A percentile compares a stretch with the other conserved stretches of the same genome.
Conservation (phyloP, 208 protist genomes). For the Leishmania aethiopica region DNA sequence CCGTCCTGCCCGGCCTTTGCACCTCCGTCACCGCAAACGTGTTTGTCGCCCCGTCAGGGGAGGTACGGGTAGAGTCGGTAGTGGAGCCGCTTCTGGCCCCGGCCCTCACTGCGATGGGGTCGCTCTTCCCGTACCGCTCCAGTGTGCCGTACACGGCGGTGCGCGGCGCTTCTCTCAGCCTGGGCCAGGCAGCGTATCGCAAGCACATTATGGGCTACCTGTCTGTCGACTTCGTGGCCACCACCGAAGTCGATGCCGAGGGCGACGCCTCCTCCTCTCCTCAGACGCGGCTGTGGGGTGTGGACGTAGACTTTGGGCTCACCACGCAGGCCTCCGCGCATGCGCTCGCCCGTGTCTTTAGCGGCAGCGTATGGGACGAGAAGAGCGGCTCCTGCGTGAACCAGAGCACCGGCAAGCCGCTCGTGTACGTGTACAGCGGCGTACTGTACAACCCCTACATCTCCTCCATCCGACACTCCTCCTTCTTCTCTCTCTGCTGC, state of each 20-base stretch:
- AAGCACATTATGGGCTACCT: slow-evolving; percentile 90
- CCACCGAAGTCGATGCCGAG: slow-evolving; percentile 8
- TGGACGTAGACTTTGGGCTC: slow-evolving; percentile 90
- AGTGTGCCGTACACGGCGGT: slow-evolving; percentile 62
- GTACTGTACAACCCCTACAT: slow-evolving; percentile 91
- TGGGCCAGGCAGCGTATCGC: slow-evolving; percentile 71
- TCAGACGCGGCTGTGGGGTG: slow-evolving; percentile 70
- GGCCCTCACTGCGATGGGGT: slow-evolving; percentile 81
- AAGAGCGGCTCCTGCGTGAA: slow-evolving; percentile 25
- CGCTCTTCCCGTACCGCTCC: slow-evolving; percentile 61
- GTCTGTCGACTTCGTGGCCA: slow-evolving; percentile 87
- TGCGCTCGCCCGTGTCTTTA: slow-evolving; percentile 45
- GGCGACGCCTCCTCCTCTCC: neutral
- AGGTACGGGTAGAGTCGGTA: slow-evolving; percentile 76
- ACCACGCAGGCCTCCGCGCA: slow-evolving; percentile 86
- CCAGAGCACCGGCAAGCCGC: slow-evolving; percentile 15
- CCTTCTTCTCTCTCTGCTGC: slow-evolving; percentile 88
- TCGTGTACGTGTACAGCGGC: slow-evolving; percentile 88
- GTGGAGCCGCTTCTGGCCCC: slow-evolving; percentile 91
- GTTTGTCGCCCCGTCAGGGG: slow-evolving; percentile 83
- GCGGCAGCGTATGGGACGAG: slow-evolving; percentile 43
- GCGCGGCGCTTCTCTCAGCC: slow-evolving; percentile 67
- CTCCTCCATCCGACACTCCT: slow-evolving; percentile 68
- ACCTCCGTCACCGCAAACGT: slow-evolving; percentile 77
- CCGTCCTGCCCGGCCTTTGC: slow-evolving; percentile 69